Conservation (phyloP, 176 grass and related monocot genomes). For the Carex littledalei region DNA sequence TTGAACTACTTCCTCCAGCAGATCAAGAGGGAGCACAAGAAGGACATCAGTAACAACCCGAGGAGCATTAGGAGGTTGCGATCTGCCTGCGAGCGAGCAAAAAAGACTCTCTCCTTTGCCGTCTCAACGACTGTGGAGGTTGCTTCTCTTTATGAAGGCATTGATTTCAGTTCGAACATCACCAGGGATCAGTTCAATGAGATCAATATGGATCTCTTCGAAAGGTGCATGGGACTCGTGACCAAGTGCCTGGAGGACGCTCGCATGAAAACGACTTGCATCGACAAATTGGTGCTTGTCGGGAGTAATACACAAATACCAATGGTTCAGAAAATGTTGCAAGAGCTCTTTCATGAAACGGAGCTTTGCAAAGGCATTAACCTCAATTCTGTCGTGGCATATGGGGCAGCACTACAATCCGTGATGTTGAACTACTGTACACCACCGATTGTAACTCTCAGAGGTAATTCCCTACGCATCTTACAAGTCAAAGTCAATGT, state of each 20-base stretch:
- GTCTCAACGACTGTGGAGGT: slow-evolving; percentile 8
- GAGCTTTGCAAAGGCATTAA: slow-evolving; percentile 14
- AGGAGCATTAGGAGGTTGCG: slow-evolving; percentile 21
- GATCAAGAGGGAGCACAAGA: slow-evolving; percentile 14
- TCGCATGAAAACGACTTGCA: slow-evolving; percentile 15
- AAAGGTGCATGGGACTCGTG: slow-evolving; percentile 28
- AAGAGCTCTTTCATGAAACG: slow-evolving; percentile 1
- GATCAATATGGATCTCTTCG: slow-evolving; percentile 39
- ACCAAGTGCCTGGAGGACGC: slow-evolving; percentile 25
- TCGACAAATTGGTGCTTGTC: slow-evolving; percentile 20
- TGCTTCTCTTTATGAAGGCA: slow-evolving; percentile 15
- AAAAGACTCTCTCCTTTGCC: slow-evolving; percentile 17
- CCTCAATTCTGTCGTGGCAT: slow-evolving; percentile 12
- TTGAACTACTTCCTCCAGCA: slow-evolving; percentile 12
- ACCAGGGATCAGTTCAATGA: slow-evolving; percentile 29
- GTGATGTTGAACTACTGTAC: no score
- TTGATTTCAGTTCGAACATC: slow-evolving; percentile 32
- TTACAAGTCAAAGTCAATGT: no score
- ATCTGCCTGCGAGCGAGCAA: slow-evolving; percentile 25
- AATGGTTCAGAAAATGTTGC: slow-evolving; percentile 6
- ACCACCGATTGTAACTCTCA: no score
- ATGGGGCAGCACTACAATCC: not conserved
- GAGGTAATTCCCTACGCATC: no score
- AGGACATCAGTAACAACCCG: slow-evolving; percentile 1
- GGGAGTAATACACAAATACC: slow-evolving; percentile 30